Conservation (phyloP, 805 yeast species). For the Starmerella floricola region DNA sequence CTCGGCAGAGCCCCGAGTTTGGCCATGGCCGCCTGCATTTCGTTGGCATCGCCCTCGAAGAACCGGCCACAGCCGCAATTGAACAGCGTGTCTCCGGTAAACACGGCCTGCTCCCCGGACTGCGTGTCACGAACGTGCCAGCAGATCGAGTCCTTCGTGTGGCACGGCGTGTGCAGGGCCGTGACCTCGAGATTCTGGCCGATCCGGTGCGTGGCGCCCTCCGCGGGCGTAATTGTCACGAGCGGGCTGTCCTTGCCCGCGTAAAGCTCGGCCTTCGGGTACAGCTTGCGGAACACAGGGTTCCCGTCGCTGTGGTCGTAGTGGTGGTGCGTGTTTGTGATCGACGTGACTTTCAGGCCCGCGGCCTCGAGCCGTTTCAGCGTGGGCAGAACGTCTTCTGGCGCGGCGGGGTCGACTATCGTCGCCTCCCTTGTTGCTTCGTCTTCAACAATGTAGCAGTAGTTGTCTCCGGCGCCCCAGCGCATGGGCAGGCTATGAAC, state of each 20-base stretch:
- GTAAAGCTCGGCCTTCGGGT: conserved; percentile 49
- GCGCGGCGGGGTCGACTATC: conserved; percentile 88
- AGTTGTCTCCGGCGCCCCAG: conserved; percentile 90
- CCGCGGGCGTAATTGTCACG: conserved; percentile 59
- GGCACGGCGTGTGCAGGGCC: conserved; percentile 94
- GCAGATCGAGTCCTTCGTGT: conserved; percentile 92
- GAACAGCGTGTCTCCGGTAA: conserved; percentile 93
- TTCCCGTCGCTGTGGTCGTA: conserved; percentile 92
- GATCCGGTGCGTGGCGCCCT: conserved; percentile 47
- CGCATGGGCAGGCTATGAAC: conserved; percentile 77
- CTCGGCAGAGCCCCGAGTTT: conserved; percentile 48
- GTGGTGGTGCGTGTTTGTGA: conserved; percentile 95
- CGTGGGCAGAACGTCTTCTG: conserved; percentile 49
- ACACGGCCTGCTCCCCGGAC: conserved; percentile 59
- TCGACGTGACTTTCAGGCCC: conserved; percentile 47
- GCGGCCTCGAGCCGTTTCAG: conserved; percentile 30
- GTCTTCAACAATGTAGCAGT: conserved; percentile 69
- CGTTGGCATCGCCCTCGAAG: conserved; percentile 76
- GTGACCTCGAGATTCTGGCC: conserved; percentile 56
- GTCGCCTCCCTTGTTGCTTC: conserved; percentile 54
- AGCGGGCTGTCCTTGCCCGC: conserved; percentile 75
- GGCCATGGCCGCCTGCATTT: conserved; percentile 67
- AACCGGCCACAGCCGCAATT: conserved; percentile 93
- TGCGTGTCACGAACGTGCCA: conserved; percentile 57
- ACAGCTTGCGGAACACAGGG: conserved; percentile 27